Conservation (phyloP, 164 flowering plant species). For the Vitis cinerea region DNA sequence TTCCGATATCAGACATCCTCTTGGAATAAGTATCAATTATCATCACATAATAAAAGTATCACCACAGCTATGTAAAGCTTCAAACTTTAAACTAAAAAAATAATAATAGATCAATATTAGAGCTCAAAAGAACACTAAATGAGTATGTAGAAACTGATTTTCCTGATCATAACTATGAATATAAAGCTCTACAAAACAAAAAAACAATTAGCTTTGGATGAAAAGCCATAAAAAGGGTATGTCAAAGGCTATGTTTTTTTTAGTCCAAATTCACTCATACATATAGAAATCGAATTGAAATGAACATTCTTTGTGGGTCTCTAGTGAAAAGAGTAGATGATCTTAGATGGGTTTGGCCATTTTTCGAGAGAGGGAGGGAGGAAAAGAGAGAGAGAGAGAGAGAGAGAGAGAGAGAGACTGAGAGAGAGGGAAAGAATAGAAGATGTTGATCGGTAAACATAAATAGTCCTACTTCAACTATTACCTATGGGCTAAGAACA, state of each 20-base stretch:
- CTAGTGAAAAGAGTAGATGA: neutral
- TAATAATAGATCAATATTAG: neutral
- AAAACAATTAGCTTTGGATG: neutral
- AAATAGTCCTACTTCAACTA: too few species aligned
- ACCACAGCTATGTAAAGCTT: slow-evolving; percentile 5
- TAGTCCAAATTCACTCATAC: neutral
- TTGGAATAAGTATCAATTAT: slow-evolving; percentile 29
- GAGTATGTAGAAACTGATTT: neutral
- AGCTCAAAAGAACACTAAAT: neutral
- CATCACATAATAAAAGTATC: slow-evolving; percentile 12
- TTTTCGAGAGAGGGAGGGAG: slow-evolving; percentile 12
- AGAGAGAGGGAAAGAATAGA: slow-evolving; percentile 8
- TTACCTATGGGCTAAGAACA: too few species aligned
- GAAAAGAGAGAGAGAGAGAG: slow-evolving; percentile 7
- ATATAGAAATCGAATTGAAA: slow-evolving; percentile 4
- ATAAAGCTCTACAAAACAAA: neutral
- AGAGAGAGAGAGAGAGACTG: neutral
- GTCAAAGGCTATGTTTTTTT: neutral
- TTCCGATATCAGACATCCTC: slow-evolving; percentile 55
- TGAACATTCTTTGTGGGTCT: neutral
- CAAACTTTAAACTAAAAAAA: slow-evolving; percentile 10
- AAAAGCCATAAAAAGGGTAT: too few species aligned
- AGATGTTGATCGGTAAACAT: too few species aligned
- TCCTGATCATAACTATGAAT: slow-evolving; percentile 3
- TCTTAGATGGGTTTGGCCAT: slow-evolving; percentile 15